Evolutionary conservation across 2,329 filamentous ascomycete species (phyloP).

Genomic region (Diaporthe australafricana): DNA sequence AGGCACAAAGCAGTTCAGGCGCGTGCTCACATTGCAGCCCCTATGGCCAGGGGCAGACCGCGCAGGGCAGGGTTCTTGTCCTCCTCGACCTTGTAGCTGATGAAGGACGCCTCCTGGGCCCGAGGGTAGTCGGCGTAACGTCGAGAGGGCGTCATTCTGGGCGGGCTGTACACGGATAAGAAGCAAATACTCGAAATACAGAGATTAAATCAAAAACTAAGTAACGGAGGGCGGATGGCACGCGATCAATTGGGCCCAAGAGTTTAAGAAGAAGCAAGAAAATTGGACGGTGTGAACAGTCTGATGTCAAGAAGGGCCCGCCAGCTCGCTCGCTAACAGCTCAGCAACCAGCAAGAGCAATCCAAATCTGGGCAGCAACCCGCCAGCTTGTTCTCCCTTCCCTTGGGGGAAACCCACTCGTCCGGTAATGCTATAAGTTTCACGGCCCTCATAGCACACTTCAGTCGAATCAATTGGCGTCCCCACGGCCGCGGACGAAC

Average conservation of each 20-base stretch:
- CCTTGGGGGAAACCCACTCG: neutral
- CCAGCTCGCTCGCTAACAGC: neutral
- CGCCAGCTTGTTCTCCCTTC: neutral
- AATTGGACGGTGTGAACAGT: neutral
- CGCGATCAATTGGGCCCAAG: slow-evolving; percentile 5
- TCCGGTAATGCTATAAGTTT: neutral
- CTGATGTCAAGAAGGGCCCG: neutral
- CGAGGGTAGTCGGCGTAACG: slow-evolving; percentile 58
- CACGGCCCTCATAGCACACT: neutral
- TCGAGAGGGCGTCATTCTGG: slow-evolving; percentile 26
- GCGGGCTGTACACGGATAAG: neutral
- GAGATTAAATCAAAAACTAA: neutral
- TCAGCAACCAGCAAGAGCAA: neutral
- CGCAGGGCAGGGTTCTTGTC: slow-evolving; percentile 78
- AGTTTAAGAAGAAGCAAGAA: neutral
- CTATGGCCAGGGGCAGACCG: slow-evolving; percentile 72
- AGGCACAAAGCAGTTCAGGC: neutral
- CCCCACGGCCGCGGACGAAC: neutral
- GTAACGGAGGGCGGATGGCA: too few relatives aligned
- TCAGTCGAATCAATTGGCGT: neutral
- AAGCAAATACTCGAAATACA: too few relatives aligned
- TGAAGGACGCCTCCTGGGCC: slow-evolving; percentile 51
- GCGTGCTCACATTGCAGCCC: slow-evolving; percentile 47
- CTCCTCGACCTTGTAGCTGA: slow-evolving; percentile 47
- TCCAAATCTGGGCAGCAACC: neutral